Evolutionary conservation across 805 yeast genomes (phyloP).

Genomic region (Saccharomycopsis amapae): DNA sequence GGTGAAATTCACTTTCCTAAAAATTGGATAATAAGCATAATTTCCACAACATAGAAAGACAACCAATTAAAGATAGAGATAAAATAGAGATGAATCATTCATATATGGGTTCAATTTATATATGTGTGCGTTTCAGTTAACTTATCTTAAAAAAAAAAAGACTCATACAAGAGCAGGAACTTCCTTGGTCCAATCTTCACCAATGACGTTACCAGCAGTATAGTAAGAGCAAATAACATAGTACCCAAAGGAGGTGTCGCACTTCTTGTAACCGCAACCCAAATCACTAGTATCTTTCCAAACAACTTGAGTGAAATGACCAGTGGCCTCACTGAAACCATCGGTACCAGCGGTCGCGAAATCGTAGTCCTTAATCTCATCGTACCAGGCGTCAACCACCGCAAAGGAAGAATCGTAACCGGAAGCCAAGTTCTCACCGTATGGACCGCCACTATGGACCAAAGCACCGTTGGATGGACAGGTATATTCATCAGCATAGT

Average conservation of each 20-base stretch:
- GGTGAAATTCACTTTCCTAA: too few species aligned
- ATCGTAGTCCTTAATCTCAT: slow-evolving; percentile 48
- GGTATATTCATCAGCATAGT: slow-evolving; percentile 46
- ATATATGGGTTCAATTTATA: too few species aligned
- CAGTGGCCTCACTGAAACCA: slow-evolving; percentile 41
- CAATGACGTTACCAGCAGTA: slow-evolving; percentile 65
- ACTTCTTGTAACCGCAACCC: slow-evolving; percentile 68
- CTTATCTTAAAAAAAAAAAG: not conserved
- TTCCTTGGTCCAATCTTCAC: slow-evolving; percentile 25
- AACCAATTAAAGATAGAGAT: too few species aligned
- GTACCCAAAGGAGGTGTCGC: slow-evolving; percentile 38
- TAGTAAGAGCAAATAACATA: slow-evolving; percentile 71
- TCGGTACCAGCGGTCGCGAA: slow-evolving; percentile 37
- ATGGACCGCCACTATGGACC: slow-evolving; percentile 56
- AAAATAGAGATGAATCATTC: too few species aligned
- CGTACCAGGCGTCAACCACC: slow-evolving; percentile 72
- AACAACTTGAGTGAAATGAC: slow-evolving; percentile 77
- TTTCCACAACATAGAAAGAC: too few species aligned
- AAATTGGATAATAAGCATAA: too few species aligned
- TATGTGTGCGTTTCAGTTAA: too few species aligned
- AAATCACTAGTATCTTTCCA: slow-evolving; percentile 57
- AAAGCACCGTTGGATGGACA: slow-evolving; percentile 46
- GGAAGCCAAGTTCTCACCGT: slow-evolving; percentile 78
- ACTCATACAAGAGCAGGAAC: slow-evolving; percentile 11
- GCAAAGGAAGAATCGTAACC: slow-evolving; percentile 47